Evolutionary conservation across 2,329 filamentous ascomycete species (phyloP).

Genomic region (Bertia moriformis): DNA sequence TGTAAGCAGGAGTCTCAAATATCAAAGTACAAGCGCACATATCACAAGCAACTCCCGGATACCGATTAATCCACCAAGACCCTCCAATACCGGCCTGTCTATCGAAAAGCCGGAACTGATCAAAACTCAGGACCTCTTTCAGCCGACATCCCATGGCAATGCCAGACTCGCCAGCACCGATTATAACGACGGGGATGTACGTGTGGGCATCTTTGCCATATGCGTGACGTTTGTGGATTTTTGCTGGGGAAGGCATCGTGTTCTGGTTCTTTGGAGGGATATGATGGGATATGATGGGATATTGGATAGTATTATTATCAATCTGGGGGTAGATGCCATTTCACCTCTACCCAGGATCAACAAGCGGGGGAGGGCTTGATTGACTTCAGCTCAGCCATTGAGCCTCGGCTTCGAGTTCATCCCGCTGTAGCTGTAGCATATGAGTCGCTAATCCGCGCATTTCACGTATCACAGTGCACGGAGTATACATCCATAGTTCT

Average conservation of each 20-base stretch:
- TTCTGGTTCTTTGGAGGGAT: neutral
- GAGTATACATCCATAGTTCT: too few relatives aligned
- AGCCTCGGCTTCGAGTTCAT: too few relatives aligned
- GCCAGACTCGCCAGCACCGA: slow-evolving; percentile 43
- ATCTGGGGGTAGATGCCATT: too few relatives aligned
- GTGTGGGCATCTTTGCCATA: slow-evolving; percentile 7
- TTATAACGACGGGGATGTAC: slow-evolving; percentile 33
- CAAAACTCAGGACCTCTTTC: slow-evolving; percentile 34
- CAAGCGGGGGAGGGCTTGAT: too few relatives aligned
- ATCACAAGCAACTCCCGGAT: slow-evolving; percentile 36
- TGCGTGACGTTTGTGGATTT: neutral
- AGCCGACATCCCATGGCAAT: slow-evolving; percentile 43
- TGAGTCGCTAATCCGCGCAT: too few relatives aligned
- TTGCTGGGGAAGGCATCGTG: neutral
- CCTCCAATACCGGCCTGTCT: slow-evolving; percentile 39
- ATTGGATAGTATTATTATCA: too few relatives aligned
- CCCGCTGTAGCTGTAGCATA: too few relatives aligned
- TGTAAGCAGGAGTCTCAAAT: neutral
- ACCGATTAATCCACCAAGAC: slow-evolving; percentile 46
- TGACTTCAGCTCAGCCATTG: too few relatives aligned
- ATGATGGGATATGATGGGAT: too few relatives aligned
- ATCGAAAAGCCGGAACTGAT: slow-evolving; percentile 44
- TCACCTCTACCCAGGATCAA: too few relatives aligned
- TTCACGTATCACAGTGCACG: too few relatives aligned
- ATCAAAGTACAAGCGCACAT: slow-evolving; percentile 17